Evolutionary conservation across 208 protist genomes (phyloP).

Genomic region (Trypanosoma scelopori): DNA sequence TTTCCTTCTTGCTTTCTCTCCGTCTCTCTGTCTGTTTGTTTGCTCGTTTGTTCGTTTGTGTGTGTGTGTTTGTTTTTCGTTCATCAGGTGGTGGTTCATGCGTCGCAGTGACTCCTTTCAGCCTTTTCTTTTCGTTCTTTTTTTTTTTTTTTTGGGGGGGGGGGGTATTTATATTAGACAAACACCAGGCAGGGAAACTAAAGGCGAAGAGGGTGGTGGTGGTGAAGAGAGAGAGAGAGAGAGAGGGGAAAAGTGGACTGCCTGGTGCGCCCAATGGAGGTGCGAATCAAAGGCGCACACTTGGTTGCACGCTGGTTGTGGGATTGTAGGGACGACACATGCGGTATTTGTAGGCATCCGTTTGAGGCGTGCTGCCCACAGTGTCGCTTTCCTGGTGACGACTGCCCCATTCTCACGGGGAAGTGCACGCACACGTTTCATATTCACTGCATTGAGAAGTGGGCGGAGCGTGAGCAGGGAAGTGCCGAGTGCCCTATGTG

Average conservation of each 20-base stretch:
- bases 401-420: constrained; percentile 97
- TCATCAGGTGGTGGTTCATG: too few species aligned
- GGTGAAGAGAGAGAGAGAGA: too few species aligned
- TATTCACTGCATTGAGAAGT: constrained; percentile 98
- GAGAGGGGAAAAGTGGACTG: neutral
- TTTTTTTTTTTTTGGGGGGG: too few species aligned
- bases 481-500: constrained; percentile 80
- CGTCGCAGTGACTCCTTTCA: too few species aligned
- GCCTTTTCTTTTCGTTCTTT: too few species aligned
- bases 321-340: constrained; percentile 86
- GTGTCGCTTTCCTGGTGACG: constrained; percentile 84
- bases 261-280: constrained; percentile 44
- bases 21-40: too few species aligned
- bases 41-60: too few species aligned
- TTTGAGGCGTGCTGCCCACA: constrained; percentile 87
- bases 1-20: too few species aligned
- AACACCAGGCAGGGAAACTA: too few species aligned
- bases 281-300: constrained; percentile 77
- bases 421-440: constrained; percentile 99
- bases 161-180: too few species aligned
- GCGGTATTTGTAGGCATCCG: constrained; percentile 80
- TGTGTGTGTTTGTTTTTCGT: too few species aligned
- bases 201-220: too few species aligned
- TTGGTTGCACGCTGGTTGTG: constrained; percentile 87
- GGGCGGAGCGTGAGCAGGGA: constrained; percentile 64